Conservation (phyloP, 2,329 filamentous ascomycete species). For the Coniosporium tulheliwenetii region DNA sequence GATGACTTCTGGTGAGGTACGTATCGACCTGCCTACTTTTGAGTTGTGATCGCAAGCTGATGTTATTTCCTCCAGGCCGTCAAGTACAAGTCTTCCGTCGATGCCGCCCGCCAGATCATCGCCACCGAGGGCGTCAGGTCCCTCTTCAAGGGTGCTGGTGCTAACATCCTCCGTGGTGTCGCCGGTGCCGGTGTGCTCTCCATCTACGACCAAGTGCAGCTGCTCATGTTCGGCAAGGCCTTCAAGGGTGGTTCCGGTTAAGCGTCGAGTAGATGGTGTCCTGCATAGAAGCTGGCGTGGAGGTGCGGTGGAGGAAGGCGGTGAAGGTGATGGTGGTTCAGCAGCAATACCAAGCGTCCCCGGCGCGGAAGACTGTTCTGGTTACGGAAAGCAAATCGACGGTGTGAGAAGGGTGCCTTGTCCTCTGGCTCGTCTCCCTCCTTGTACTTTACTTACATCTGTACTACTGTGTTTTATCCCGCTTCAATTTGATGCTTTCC, state of each 20-base stretch:
- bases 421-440: neutral
- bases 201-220: slow-evolving; percentile 99
- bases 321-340: slow-evolving; percentile 17
- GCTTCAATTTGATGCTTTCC: no score
- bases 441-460: slow-evolving; percentile 3
- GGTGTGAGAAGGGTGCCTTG: neutral
- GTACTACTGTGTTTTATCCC: slow-evolving; percentile 2
- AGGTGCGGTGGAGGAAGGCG: slow-evolving; percentile 1
- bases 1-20: slow-evolving; percentile 78
- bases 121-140: slow-evolving; percentile 96
- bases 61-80: slow-evolving; percentile 56
- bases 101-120: slow-evolving; percentile 91
- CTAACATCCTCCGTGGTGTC: slow-evolving; percentile 99
- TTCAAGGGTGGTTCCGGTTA: slow-evolving; percentile 54
- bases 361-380: slow-evolving; percentile 25
- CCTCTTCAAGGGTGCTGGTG: slow-evolving; percentile 99
- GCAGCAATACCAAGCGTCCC: slow-evolving; percentile 15
- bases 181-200: slow-evolving; percentile 99
- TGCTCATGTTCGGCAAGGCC: slow-evolving; percentile 99
- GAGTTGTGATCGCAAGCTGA: no score
- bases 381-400: slow-evolving; percentile 12
- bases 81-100: slow-evolving; percentile 97
- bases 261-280: slow-evolving; percentile 7
- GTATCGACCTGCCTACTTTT: slow-evolving; percentile 11
- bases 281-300: neutral